Evolutionary conservation across 306 rosid species (phyloP).

Genomic region (Phaseolus lunatus): DNA sequence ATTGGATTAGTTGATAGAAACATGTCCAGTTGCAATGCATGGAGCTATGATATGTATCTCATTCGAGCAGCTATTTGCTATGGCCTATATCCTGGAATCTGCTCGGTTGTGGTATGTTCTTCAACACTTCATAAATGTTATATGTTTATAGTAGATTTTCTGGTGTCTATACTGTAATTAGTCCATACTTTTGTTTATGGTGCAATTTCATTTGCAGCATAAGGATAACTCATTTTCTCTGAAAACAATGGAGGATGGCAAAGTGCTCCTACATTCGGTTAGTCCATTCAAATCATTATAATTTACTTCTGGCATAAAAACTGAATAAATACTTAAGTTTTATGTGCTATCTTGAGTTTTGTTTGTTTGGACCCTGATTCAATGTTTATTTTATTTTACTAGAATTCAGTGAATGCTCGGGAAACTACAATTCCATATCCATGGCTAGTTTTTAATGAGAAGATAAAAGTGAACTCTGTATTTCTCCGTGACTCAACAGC

Average conservation of each 20-base stretch:
- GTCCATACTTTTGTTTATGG: constrained; percentile 22
- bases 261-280: constrained; percentile 86
- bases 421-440: constrained; percentile 89
- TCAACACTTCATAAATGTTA: neutral
- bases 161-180: constrained; percentile 17
- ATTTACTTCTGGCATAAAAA: constrained; percentile 38
- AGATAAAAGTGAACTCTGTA: constrained; percentile 96
- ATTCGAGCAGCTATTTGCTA: constrained; percentile 82
- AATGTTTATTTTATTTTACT: constrained; percentile 43
- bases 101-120: constrained; percentile 83
- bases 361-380: constrained; percentile 13
- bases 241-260: constrained; percentile 98
- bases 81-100: constrained; percentile 94
- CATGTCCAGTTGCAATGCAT: constrained; percentile 59
- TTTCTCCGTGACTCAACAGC: constrained; percentile 97
- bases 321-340: constrained; percentile 14
- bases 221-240: constrained; percentile 85
- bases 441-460: constrained; percentile 95
- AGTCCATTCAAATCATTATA: constrained; percentile 42
- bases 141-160: neutral
- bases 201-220: constrained; percentile 64
- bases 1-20: constrained; percentile 78
- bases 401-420: constrained; percentile 96
- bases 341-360: constrained; percentile 17
- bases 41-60: constrained; percentile 80